Evolutionary conservation across 805 yeast genomes (phyloP).

Genomic region (Metschnikowia chrysomelidarum): DNA sequence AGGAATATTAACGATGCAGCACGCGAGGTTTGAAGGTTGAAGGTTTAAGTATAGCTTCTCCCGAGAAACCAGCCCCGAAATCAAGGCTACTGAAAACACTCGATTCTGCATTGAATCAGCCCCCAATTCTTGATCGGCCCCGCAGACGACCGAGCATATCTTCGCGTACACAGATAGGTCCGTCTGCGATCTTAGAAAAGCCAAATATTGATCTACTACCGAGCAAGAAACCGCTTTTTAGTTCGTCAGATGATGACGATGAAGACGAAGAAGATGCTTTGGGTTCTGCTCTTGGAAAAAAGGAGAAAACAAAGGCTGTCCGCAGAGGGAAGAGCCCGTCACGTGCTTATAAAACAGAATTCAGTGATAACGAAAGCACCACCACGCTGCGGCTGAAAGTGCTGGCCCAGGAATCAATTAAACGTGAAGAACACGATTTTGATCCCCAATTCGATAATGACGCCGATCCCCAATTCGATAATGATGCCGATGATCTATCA

Average conservation of each 20-base stretch:
- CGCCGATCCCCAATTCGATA: slow-evolving; percentile 1
- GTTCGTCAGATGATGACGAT: slow-evolving; percentile 18
- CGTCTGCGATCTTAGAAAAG: too few species aligned
- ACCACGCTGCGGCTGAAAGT: too few species aligned
- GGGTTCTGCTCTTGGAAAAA: not conserved
- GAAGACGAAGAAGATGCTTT: slow-evolving; percentile 7
- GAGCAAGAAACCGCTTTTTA: slow-evolving; percentile 11
- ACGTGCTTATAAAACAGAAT: too few species aligned
- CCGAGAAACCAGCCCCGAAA: slow-evolving; percentile 3
- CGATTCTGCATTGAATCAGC: slow-evolving; percentile 26
- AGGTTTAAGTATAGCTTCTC: slow-evolving; percentile 19
- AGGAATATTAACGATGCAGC: slow-evolving; percentile 19
- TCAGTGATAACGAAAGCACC: too few species aligned
- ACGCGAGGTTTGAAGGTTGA: slow-evolving; percentile 19
- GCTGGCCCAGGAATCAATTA: too few species aligned
- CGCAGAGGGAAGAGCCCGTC: too few species aligned
- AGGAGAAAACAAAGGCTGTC: not conserved
- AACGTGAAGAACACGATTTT: not conserved
- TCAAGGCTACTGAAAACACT: slow-evolving; percentile 16
- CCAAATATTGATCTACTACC: slow-evolving; percentile 6
- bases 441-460: not conserved
- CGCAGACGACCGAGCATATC: too few species aligned
- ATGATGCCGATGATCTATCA: not conserved
- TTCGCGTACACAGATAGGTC: too few species aligned
- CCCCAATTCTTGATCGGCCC: slow-evolving; percentile 22